These are phyloP conservation scores for Maudiozyma serrabonitensis DNA, from an alignment of 805 yeast species.

Conservation along the genomic window DNA sequence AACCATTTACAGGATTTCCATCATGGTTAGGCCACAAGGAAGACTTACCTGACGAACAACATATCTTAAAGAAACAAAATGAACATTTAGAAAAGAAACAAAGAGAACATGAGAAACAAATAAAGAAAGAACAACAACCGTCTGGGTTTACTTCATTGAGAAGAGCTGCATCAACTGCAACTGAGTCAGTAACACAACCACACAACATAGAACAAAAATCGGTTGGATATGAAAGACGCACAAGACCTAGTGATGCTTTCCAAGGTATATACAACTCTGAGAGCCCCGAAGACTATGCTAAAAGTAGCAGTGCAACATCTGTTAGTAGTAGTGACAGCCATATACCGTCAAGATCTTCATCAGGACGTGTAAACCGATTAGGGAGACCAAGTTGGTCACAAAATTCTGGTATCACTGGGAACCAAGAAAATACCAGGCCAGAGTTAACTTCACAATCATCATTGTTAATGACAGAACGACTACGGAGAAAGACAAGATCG, in stretches of 20 bases:
- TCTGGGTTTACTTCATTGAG: slow-evolving; percentile 2
- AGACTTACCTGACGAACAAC: slow-evolving; percentile 27
- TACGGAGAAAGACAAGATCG: slow-evolving; percentile 16
- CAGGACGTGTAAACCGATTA: neutral
- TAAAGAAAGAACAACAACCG: neutral
- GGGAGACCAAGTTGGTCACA: slow-evolving; percentile 2
- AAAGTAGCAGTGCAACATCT: neutral
- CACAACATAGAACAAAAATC: neutral
- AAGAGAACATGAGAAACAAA: neutral
- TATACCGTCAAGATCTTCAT: slow-evolving; percentile 1
- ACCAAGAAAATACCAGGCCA: neutral
- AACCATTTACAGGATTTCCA: slow-evolving; percentile 29
- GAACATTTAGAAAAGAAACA: slow-evolving; percentile 8
- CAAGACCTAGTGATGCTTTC: slow-evolving; percentile 20
- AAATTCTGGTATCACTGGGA: neutral
- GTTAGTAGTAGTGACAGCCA: neutral
- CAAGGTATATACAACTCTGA: slow-evolving; percentile 11
- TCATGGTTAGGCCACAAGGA: slow-evolving; percentile 31
- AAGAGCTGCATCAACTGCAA: neutral
- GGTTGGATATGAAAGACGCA: neutral
- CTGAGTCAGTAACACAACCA: neutral
- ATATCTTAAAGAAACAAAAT: slow-evolving; percentile 22
- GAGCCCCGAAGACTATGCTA: neutral
- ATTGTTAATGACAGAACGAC: slow-evolving; percentile 24
- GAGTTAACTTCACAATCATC: slow-evolving; percentile 9